Base-by-base conservation (phyloP, 2,329 filamentous ascomycete genomes). In the Teratosphaeria nubilosa region DNA sequence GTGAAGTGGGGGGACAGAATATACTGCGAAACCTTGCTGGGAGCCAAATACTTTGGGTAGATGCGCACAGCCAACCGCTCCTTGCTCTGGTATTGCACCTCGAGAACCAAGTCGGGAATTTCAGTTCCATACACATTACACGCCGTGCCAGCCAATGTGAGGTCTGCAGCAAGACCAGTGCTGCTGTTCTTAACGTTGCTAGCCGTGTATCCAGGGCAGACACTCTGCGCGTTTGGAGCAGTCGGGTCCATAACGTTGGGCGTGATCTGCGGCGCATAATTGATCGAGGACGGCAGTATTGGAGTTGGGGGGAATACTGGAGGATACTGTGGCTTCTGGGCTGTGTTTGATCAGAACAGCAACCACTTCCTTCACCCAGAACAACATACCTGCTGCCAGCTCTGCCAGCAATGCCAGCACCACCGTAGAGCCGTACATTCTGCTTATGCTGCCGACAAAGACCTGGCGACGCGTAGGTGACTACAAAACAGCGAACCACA, bases 51-150 rank as follows among this genome's bases (percentile, higher is more conserved):
- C 31, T 30, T 53, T 53, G 51, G 51, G 30, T 27, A 24, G 58
- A 58, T 31, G 51, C 27, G 54, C 41, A 5, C 14, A 7, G 27
- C 9, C 30, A 68, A 54, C 24, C 65, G 64, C 34, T 63, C 57
- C 55, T 66, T 55, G 30, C 54, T 63, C 53, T 71, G 66, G 55
- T 70, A 70, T 27, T 68, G 58, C 3, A 70, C 69, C 5, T 55
- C 45, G 1, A 71, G 56, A 1, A 59, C 61, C 34, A 70, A 56
- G 53, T 66, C 60, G 5, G 48, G 34, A 16, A 71, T 63, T 34
- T 71, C 69, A 41, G 64, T 67, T 16, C 68, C 69, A 55, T 68
- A 70, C 11, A 63, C 63, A 51, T 70, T 67, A 53, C 68, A 70
- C 9, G 62, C 63, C 34, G 56, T 25, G 37, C 69, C 69, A 32